phyloP scores from a whole-genome alignment of 163 green algal genomes.

The Prototheca wickerhamii region DNA sequence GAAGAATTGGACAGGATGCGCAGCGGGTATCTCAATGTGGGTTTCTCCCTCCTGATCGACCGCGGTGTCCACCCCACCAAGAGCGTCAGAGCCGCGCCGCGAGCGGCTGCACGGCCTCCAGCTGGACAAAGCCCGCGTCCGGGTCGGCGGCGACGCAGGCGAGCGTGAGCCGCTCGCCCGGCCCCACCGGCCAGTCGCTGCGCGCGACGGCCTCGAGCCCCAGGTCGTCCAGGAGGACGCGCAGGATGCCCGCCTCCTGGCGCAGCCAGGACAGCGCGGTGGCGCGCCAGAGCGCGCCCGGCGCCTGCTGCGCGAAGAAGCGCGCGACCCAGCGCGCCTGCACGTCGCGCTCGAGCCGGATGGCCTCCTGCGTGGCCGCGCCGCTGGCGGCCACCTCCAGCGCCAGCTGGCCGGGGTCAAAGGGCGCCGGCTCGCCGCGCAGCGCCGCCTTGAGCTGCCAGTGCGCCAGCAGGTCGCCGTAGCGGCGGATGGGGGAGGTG shows the following conservation, averaged over 20 bases:
- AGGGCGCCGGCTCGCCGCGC: conserved; percentile 33
- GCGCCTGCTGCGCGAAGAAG: conserved; percentile 33
- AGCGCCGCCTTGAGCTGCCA: conserved; percentile 70
- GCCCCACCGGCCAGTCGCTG: conserved; percentile 18
- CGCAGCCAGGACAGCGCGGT: conserved; percentile 41
- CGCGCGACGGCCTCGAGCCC: conserved; percentile 44
- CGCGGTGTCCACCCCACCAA: no score
- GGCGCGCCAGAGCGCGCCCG: conserved; percentile 13
- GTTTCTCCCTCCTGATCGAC: no score
- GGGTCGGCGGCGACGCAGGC: neutral
- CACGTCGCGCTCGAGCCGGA: conserved; percentile 41
- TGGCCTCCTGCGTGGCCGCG: conserved; percentile 11
- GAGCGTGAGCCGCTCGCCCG: conserved; percentile 1
- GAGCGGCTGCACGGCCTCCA: neutral
- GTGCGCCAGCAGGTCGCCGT: conserved; percentile 68
- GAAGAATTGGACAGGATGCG: no score
- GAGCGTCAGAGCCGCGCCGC: no score
- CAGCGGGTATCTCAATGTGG: no score
- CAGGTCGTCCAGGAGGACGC: conserved; percentile 49
- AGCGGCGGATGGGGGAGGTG: conserved; percentile 80
- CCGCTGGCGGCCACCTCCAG: conserved; percentile 8
- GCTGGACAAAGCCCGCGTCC: neutral
- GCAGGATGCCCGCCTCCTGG: conserved; percentile 41
- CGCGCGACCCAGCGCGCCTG: conserved; percentile 50
- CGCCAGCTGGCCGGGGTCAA: conserved; percentile 23